Percentiles rank a stretch among this genome's conserved stretches.
These are phyloP conservation scores for Plantago ovata DNA, from an alignment of 257 asterid species.

Conservation along the genomic window DNA sequence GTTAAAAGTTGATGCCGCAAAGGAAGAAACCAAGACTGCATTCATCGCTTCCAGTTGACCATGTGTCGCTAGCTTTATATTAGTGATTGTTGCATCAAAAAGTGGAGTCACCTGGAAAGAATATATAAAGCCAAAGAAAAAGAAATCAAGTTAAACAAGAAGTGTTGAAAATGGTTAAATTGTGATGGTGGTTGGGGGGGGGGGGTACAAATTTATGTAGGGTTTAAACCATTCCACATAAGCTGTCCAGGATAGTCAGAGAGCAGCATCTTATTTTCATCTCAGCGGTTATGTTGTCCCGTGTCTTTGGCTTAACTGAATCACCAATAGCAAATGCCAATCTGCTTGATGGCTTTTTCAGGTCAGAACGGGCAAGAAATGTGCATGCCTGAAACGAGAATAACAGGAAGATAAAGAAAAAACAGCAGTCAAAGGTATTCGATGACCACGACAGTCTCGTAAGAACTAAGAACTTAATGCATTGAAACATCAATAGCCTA, in stretches of 20 bases:
- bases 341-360: slow-evolving; percentile 79
- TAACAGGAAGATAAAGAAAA: slow-evolving; percentile 12
- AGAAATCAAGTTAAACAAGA: slow-evolving; percentile 3
- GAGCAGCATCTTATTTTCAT: slow-evolving; percentile 91
- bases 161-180: background rate
- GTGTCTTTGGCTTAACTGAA: slow-evolving; percentile 79
- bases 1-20: slow-evolving; percentile 94
- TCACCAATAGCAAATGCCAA: slow-evolving; percentile 89
- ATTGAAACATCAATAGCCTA: background rate
- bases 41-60: slow-evolving; percentile 85
- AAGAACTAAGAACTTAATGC: background rate
- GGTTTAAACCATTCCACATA: slow-evolving; percentile 83
- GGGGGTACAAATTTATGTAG: slow-evolving; percentile 11
- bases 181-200: no score
- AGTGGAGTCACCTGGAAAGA: slow-evolving; percentile 86
- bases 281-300: slow-evolving; percentile 91
- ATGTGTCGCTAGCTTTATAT: slow-evolving; percentile 93
- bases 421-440: background rate
- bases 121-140: slow-evolving; percentile 21
- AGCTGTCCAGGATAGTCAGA: slow-evolving; percentile 84
- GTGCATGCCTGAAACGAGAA: slow-evolving; percentile 73
- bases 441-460: background rate
- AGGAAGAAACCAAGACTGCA: slow-evolving; percentile 80
- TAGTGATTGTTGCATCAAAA: slow-evolving; percentile 90
- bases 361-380: slow-evolving; percentile 90